Base-by-base conservation (phyloP, 1,284 basidiomycete genomes). In the Puccinia hordei region DNA sequence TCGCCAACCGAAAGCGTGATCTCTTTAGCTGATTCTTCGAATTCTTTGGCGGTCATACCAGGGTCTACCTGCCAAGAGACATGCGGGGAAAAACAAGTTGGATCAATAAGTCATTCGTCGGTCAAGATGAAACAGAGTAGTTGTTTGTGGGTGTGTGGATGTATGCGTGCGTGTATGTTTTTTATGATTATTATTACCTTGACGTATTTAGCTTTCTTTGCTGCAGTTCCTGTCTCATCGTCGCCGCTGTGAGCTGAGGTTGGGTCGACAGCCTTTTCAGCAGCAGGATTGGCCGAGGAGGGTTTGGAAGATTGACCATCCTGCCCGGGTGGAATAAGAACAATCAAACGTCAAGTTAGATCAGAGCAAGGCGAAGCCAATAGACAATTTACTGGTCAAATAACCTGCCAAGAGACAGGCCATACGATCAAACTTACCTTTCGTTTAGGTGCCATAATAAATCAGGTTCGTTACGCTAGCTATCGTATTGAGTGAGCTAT, bases 31-130 rank as follows among this genome's bases (percentile, higher is more conserved):
- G 68, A 71, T 2, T 71, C 68, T 46, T 41, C 38, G 46, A 71
- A 71, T 35, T 71, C 41, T 71, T 71, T 71, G 17, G 68, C 38
- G 44, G 68, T 71, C 68, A 71, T 51, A 22, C 49, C 49, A 27
- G 68, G 68, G 46, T 71, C 68, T 22, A 33, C 46, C 68, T 71
- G 30, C 3, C 27, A 41, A 46, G 6, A 19, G 9, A 33, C 57
- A 59, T 33, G 24, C 19, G 57, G 24, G 24, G 53, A 55, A 24
- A 8, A 22, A 33, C 27, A 35, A 63, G 22, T n/a, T n/a, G n/a
- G n/a, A n/a, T n/a, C n/a, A n/a, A n/a, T n/a, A n/a, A n/a, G n/a
- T n/a, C n/a, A n/a, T n/a, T n/a, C n/a, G n/a, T n/a, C n/a, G n/a
- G n/a, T n/a, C n/a, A n/a, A n/a, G n/a, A n/a, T n/a, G n/a, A n/a